phyloP scores from a whole-genome alignment of 441 rosid species.

The Erodium trifolium region DNA sequence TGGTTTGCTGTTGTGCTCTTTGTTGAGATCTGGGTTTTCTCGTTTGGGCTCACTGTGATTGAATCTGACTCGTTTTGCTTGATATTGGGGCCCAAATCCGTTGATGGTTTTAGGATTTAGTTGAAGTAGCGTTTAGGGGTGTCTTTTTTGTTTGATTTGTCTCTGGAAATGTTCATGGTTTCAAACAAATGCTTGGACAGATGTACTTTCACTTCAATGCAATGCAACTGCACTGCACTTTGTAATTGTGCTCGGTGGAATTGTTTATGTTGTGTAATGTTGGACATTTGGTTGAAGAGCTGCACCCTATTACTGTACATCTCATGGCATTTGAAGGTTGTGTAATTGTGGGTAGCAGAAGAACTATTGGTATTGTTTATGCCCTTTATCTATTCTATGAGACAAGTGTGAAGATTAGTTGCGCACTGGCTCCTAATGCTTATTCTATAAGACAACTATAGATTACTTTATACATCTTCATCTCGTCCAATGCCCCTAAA shows the following conservation, averaged over 20 bases:
- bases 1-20: slow-evolving; percentile 14
- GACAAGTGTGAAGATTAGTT: no score
- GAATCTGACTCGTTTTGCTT: slow-evolving; percentile 11
- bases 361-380: no score
- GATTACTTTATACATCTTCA: no score
- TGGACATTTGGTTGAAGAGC: background rate
- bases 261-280: background rate
- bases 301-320: background rate
- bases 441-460: no score
- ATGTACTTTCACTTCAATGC: slow-evolving; percentile 15
- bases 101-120: slow-evolving; percentile 6
- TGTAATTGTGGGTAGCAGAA: no score
- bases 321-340: background rate
- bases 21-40: slow-evolving; percentile 22
- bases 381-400: no score
- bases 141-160: background rate
- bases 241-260: background rate
- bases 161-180: background rate
- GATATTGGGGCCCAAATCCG: slow-evolving; percentile 7
- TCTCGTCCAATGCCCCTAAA: no score
- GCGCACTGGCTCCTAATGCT: no score
- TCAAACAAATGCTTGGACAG: slow-evolving; percentile 5
- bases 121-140: slow-evolving; percentile 1
- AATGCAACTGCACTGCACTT: slow-evolving; percentile 16
- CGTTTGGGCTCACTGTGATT: slow-evolving; percentile 11